These are phyloP conservation scores for Stephania yunnanensis DNA, from an alignment of 164 flowering plant species.

Conservation along the genomic window DNA sequence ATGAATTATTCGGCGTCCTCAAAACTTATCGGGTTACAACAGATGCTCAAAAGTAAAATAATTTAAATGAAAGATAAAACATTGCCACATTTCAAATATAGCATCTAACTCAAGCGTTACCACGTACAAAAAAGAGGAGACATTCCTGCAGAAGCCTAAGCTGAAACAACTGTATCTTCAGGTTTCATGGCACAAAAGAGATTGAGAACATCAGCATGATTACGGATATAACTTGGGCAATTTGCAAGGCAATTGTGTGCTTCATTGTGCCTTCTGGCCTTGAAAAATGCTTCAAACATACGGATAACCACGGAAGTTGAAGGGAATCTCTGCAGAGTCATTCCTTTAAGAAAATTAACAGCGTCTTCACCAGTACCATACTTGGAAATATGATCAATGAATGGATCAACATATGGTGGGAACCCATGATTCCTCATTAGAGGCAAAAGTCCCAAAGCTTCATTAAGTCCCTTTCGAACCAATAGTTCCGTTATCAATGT, in stretches of 20 bases:
- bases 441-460: conserved; percentile 43
- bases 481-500: conserved; percentile 40
- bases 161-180: conserved; percentile 23
- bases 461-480: conserved; percentile 41
- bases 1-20: background rate
- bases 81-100: conserved; percentile 4
- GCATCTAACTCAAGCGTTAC: conserved; percentile 3
- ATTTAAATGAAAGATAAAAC: background rate
- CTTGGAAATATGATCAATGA: conserved; percentile 44
- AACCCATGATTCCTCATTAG: conserved; percentile 68
- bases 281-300: conserved; percentile 56
- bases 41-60: background rate
- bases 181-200: conserved; percentile 46
- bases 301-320: conserved; percentile 45
- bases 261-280: conserved; percentile 46
- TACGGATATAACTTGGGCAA: conserved; percentile 54
- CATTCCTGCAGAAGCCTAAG: conserved; percentile 22
- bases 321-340: conserved; percentile 55
- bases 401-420: conserved; percentile 64
- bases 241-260: conserved; percentile 63
- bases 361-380: conserved; percentile 66
- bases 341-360: conserved; percentile 37
- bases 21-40: background rate
- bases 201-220: conserved; percentile 70
- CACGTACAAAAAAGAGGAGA: conserved; percentile 10